A percentile compares a stretch with the other conserved stretches of the same genome.
These are phyloP conservation scores for Hydnomerulius pinastri DNA, from an alignment of 768 basidiomycete genomes.

Conservation along the genomic window DNA sequence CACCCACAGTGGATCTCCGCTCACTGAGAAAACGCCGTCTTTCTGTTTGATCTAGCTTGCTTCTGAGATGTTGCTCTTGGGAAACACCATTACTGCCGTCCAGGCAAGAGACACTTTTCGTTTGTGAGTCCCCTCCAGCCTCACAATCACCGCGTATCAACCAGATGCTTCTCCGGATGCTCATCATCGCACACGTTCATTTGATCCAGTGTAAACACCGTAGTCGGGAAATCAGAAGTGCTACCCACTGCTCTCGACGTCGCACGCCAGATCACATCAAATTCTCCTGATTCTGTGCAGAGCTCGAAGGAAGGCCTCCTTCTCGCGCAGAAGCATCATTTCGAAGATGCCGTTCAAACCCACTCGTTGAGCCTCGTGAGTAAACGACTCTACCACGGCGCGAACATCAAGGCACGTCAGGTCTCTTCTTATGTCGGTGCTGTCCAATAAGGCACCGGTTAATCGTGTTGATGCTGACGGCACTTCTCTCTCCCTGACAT, in stretches of 20 bases:
- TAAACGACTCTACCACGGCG: slow-evolving; percentile 55
- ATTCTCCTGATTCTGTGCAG: slow-evolving; percentile 81
- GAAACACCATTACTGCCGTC: slow-evolving; percentile 62
- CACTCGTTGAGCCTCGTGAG: slow-evolving; percentile 51
- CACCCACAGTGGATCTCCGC: slow-evolving; percentile 9
- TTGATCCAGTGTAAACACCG: slow-evolving; percentile 60
- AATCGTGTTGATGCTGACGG: neutral
- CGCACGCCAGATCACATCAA: slow-evolving; percentile 58
- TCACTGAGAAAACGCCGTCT: slow-evolving; percentile 15
- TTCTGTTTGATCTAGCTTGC: slow-evolving; percentile 50
- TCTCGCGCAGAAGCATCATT: slow-evolving; percentile 51
- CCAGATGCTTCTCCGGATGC: slow-evolving; percentile 10
- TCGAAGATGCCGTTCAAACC: slow-evolving; percentile 49
- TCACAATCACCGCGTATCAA: slow-evolving; percentile 15
- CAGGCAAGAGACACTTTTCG: slow-evolving; percentile 72
- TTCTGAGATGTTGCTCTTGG: slow-evolving; percentile 75
- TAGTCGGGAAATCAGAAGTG: slow-evolving; percentile 57
- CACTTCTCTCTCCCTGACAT: neutral
- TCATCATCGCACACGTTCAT: slow-evolving; percentile 16
- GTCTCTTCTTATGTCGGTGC: slow-evolving; percentile 2
- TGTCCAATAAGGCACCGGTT: slow-evolving; percentile 5
- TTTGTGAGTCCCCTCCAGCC: slow-evolving; percentile 57
- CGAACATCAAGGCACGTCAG: slow-evolving; percentile 65
- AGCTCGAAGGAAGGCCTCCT: slow-evolving; percentile 72
- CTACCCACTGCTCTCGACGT: slow-evolving; percentile 60